phyloP scores from a whole-genome alignment of 75 land plant species.

The Adiantum capillusveneris region DNA sequence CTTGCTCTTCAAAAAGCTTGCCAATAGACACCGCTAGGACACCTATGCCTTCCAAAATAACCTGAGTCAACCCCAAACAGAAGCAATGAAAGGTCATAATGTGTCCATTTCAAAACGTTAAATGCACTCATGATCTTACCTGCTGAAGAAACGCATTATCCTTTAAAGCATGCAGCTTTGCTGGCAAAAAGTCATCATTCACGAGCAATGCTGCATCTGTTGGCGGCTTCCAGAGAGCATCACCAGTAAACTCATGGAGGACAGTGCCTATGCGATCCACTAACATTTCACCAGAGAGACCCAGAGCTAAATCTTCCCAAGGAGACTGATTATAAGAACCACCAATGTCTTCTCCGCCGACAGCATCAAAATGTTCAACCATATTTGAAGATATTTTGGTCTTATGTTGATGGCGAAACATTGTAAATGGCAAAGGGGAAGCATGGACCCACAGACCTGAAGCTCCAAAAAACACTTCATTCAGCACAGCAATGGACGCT shows the following conservation, averaged over 20 bases:
- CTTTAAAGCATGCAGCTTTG: conserved; percentile 38
- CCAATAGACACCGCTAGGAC: conserved; percentile 66
- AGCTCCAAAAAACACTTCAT: conserved; percentile 77
- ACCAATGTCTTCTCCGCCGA: not conserved
- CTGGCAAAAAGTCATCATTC: conserved; percentile 13
- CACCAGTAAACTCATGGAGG: conserved; percentile 68
- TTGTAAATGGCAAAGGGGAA: not conserved
- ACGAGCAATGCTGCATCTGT: conserved; percentile 9
- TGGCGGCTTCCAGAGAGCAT: conserved; percentile 85
- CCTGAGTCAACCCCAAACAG: conserved; percentile 36
- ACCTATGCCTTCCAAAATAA: conserved; percentile 84
- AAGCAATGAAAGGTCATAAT: no score
- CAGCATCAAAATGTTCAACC: not conserved
- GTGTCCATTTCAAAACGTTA: no score
- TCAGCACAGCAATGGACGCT: conserved; percentile 63
- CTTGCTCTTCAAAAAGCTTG: conserved; percentile 47
- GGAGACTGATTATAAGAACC: no score
- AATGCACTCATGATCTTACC: conserved; percentile 19
- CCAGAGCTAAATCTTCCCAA: not conserved
- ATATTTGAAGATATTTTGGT: not conserved
- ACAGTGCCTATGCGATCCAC: conserved; percentile 56
- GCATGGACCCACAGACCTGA: conserved; percentile 37
- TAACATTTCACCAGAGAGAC: not conserved
- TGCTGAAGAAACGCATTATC: conserved; percentile 79
- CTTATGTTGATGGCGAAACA: not conserved